Evolutionary conservation across 768 basidiomycete species (phyloP).

Genomic region (Russula compacta): DNA sequence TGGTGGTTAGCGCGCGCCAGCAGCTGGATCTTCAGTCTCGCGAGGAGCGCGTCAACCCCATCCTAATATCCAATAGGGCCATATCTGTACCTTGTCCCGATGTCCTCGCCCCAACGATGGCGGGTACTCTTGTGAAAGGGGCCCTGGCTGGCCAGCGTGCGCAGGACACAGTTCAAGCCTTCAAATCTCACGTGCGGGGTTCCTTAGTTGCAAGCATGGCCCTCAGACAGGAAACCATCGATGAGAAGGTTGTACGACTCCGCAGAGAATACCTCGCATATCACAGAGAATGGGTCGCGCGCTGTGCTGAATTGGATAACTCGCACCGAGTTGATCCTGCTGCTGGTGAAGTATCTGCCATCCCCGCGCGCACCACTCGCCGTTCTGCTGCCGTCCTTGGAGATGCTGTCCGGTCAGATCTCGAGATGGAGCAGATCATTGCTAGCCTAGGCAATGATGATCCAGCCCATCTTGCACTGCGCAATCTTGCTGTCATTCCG

Average conservation of each 20-base stretch:
- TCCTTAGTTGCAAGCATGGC: slow-evolving; percentile 48
- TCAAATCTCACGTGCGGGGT: slow-evolving; percentile 33
- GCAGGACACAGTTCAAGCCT: slow-evolving; percentile 30
- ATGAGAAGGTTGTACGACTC: slow-evolving; percentile 47
- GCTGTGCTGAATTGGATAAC: slow-evolving; percentile 62
- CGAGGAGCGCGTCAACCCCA: slow-evolving; percentile 51
- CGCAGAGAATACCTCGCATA: slow-evolving; percentile 57
- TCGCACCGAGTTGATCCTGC: slow-evolving; percentile 37
- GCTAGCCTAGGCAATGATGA: slow-evolving; percentile 91
- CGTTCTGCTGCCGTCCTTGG: slow-evolving; percentile 64
- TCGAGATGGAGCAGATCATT: slow-evolving; percentile 96
- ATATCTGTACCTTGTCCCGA: slow-evolving; percentile 34
- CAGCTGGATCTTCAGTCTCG: slow-evolving; percentile 52
- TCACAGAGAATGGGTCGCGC: slow-evolving; percentile 64
- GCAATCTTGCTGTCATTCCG: slow-evolving; percentile 80
- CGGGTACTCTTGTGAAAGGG: slow-evolving; percentile 41
- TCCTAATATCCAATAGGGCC: slow-evolving; percentile 51
- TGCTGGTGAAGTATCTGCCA: slow-evolving; percentile 26
- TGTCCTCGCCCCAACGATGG: slow-evolving; percentile 26
- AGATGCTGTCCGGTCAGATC: slow-evolving; percentile 87
- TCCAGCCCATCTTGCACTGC: slow-evolving; percentile 75
- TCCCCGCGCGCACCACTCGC: slow-evolving; percentile 52
- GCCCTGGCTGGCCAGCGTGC: slow-evolving; percentile 32
- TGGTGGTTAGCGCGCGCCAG: slow-evolving; percentile 54
- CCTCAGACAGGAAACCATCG: slow-evolving; percentile 39